Evolutionary conservation across 768 basidiomycete species (phyloP).

Genomic region (Suillus discolor): DNA sequence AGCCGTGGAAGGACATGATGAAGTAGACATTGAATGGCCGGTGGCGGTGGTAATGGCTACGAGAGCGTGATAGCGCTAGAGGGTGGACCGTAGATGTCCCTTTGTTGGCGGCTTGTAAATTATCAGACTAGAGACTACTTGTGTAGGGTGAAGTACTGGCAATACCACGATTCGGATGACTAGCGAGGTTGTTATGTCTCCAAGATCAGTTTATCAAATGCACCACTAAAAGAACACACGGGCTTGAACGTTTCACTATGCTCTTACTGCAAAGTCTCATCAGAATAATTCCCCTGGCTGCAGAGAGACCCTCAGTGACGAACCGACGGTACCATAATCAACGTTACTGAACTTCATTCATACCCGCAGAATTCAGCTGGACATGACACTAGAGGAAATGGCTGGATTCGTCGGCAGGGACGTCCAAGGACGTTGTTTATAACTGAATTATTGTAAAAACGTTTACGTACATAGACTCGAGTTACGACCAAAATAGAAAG

Average conservation of each 20-base stretch:
- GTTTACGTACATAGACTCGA: too few species aligned
- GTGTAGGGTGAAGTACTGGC: not conserved
- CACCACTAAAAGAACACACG: not conserved
- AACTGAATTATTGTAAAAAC: too few species aligned
- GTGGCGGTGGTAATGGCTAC: conserved; percentile 30
- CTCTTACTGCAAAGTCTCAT: not conserved
- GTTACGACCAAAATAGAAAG: too few species aligned
- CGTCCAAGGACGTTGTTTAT: too few species aligned
- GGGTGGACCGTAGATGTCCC: too few species aligned
- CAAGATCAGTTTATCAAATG: not conserved
- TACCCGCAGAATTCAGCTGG: not conserved
- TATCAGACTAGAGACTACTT: not conserved
- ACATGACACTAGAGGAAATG: not conserved
- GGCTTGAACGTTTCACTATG: not conserved
- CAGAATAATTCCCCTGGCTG: not conserved
- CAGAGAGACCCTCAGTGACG: not conserved
- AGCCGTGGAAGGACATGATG: conserved; percentile 23
- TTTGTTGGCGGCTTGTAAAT: not conserved
- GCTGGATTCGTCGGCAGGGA: too few species aligned
- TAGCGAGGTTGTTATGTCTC: not conserved
- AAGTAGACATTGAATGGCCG: conserved; percentile 45
- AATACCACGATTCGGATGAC: not conserved
- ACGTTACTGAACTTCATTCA: not conserved
- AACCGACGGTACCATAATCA: not conserved
- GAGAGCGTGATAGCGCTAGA: not conserved